These are phyloP conservation scores for Hapsidospora chrysogenum DNA, from an alignment of 495 filamentous ascomycete species.

Conservation along the genomic window DNA sequence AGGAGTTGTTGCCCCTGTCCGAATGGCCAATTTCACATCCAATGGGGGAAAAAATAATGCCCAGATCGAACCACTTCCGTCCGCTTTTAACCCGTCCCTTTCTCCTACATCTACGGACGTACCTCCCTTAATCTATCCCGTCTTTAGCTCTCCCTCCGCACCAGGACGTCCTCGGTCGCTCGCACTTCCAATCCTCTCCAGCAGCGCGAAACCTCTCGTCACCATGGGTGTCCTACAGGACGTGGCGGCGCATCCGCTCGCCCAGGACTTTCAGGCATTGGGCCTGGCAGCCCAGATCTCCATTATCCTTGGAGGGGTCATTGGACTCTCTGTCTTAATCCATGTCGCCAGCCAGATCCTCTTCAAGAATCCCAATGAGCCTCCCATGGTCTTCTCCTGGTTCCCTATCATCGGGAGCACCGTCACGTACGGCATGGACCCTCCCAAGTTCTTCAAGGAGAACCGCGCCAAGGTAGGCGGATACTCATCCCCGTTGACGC, in stretches of 20 bases:
- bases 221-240: constrained; percentile 36
- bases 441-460: constrained; percentile 58
- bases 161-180: no score
- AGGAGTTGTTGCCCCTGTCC: no score
- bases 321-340: constrained; percentile 38
- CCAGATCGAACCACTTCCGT: no score
- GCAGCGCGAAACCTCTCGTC: no score
- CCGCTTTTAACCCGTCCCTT: no score
- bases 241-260: constrained; percentile 20
- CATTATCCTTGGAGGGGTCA: constrained; percentile 21
- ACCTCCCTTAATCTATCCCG: no score
- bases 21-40: no score
- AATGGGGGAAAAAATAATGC: no score
- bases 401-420: constrained; percentile 68
- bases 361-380: constrained; percentile 54
- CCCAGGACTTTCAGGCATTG: constrained; percentile 23
- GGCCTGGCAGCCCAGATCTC: constrained; percentile 27
- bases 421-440: constrained; percentile 68
- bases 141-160: no score
- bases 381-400: constrained; percentile 72
- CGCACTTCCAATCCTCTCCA: no score
- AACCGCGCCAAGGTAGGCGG: constrained; percentile 15
- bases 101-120: no score
- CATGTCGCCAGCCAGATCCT: constrained; percentile 56
- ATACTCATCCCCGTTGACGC: neutral